Conservation (phyloP, 306 rosid genomes). For the Trifolium subterraneum region DNA sequence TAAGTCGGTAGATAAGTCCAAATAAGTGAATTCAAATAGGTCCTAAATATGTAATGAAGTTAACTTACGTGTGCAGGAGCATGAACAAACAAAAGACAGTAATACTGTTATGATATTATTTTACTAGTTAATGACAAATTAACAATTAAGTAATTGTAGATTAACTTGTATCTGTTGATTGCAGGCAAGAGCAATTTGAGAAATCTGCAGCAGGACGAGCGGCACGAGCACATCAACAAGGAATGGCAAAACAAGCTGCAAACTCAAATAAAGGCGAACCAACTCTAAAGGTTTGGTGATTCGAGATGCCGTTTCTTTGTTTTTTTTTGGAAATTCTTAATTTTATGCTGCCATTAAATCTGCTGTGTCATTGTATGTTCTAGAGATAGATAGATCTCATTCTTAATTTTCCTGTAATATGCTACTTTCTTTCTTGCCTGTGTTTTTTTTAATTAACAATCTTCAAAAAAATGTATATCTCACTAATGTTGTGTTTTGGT, state of each 20-base stretch:
- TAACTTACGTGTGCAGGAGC: background rate
- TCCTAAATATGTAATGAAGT: background rate
- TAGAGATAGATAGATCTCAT: background rate
- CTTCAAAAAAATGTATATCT: conserved; percentile 35
- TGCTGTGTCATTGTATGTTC: background rate
- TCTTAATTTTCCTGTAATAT: conserved; percentile 10
- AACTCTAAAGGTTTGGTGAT: conserved; percentile 65
- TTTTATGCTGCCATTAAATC: background rate
- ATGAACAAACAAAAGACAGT: background rate
- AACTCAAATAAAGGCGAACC: conserved; percentile 76
- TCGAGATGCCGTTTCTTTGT: conserved; percentile 13
- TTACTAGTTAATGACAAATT: conserved; percentile 2
- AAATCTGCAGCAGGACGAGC: conserved; percentile 91
- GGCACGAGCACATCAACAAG: conserved; percentile 80
- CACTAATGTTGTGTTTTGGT: conserved; percentile 37
- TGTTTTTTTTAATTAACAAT: conserved; percentile 10
- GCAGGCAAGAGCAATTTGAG: conserved; percentile 84
- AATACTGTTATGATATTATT: conserved; percentile 3
- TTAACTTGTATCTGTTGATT: conserved; percentile 30
- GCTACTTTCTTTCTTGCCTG: conserved; percentile 36
- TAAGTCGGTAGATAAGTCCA: background rate
- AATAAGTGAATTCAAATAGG: background rate
- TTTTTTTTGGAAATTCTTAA: conserved; percentile 25
- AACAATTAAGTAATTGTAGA: background rate
- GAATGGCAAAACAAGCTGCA: conserved; percentile 72